phyloP scores from a whole-genome alignment of 805 yeast species.

The Jamesozyma rosinii region DNA sequence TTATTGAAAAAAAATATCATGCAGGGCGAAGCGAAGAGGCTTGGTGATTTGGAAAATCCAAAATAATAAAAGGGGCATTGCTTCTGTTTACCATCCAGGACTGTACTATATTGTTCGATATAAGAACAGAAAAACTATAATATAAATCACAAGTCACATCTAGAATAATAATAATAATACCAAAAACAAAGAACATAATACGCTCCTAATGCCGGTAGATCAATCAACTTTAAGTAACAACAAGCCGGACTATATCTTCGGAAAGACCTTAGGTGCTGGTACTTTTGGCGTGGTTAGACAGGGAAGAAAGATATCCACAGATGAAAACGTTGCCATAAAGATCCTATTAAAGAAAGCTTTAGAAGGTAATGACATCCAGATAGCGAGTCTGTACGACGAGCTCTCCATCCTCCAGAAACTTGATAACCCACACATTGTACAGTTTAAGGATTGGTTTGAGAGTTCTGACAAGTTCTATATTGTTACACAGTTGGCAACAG shows the following conservation, averaged over 20 bases:
- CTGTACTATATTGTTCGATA: too few relatives aligned
- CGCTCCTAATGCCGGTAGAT: background rate
- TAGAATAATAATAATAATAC: too few relatives aligned
- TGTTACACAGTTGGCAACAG: constrained; percentile 89
- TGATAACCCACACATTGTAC: constrained; percentile 80
- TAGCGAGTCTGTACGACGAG: constrained; percentile 68
- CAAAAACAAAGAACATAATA: too few relatives aligned
- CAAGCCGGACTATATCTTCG: constrained; percentile 65
- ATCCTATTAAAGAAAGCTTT: constrained; percentile 79
- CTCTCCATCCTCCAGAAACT: constrained; percentile 59
- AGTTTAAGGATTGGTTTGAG: constrained; percentile 88
- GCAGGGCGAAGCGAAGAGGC: too few relatives aligned
- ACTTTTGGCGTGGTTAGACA: constrained; percentile 86
- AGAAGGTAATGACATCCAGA: constrained; percentile 53
- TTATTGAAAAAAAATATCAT: too few relatives aligned
- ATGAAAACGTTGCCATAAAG: constrained; percentile 80
- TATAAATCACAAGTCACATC: too few relatives aligned
- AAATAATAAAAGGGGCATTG: too few relatives aligned
- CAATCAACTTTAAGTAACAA: constrained; percentile 15
- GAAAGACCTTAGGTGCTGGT: constrained; percentile 87
- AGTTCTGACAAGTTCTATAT: constrained; percentile 83
- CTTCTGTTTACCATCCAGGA: too few relatives aligned
- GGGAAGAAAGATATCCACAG: constrained; percentile 45
- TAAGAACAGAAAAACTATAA: too few relatives aligned
- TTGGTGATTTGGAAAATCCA: too few relatives aligned